phyloP scores from a whole-genome alignment of 306 rosid species.

The Abrus precatorius region DNA sequence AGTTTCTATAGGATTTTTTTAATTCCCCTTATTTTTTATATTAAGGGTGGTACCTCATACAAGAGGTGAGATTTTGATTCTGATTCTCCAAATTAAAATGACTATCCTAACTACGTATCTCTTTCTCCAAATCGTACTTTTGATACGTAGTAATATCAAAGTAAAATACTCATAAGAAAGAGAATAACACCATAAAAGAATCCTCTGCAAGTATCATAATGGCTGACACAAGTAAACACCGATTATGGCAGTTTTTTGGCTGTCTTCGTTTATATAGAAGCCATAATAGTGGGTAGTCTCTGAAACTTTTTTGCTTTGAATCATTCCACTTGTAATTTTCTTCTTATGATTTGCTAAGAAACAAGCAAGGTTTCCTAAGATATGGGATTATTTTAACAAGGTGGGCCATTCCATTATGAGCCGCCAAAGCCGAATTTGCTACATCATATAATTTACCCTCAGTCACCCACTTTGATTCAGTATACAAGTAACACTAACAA shows the following conservation, averaged over 20 bases:
- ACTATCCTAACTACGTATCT: constrained; percentile 11
- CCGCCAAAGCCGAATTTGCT: constrained; percentile 51
- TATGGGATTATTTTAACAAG: constrained; percentile 51
- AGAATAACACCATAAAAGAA: constrained; percentile 42
- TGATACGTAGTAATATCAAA: constrained; percentile 24
- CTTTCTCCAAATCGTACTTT: constrained; percentile 22
- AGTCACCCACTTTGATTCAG: background rate
- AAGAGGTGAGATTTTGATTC: constrained; percentile 64
- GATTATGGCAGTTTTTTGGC: constrained; percentile 35
- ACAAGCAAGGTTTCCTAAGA: constrained; percentile 45
- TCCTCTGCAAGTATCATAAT: constrained; percentile 41
- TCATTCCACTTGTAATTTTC: constrained; percentile 45
- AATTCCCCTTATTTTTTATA: constrained; percentile 17
- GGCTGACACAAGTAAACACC: constrained; percentile 39
- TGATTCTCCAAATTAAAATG: constrained; percentile 46
- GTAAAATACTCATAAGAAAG: constrained; percentile 32
- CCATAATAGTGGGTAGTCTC: constrained; percentile 37
- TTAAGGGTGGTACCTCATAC: constrained; percentile 29
- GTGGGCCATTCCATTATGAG: constrained; percentile 37
- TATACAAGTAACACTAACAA: constrained; percentile 10
- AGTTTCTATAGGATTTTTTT: constrained; percentile 34
- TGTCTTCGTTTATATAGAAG: constrained; percentile 40
- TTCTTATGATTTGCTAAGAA: constrained; percentile 32
- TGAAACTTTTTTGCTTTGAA: constrained; percentile 28
- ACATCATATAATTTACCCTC: constrained; percentile 15